Conservation (phyloP, 352 stramenopile species). For the Globisporangium uncinulatum region DNA sequence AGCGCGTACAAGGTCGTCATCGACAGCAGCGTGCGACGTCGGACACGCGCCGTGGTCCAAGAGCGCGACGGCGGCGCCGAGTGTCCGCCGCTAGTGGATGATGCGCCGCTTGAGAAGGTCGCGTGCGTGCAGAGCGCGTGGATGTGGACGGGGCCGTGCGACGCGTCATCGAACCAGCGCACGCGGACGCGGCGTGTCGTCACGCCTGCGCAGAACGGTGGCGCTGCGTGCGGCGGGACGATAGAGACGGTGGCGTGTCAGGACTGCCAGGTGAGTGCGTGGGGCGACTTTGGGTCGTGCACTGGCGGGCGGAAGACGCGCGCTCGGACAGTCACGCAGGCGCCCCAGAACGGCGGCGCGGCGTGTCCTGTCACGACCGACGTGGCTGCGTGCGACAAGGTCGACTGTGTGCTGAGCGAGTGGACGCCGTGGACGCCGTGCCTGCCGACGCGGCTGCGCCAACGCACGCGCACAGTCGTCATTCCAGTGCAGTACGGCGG, state of each 20-base stretch:
- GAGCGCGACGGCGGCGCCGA: constrained; percentile 6
- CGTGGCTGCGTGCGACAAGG: constrained; percentile 30
- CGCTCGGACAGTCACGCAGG: constrained; percentile 36
- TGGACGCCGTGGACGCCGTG: constrained; percentile 44
- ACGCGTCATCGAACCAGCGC: constrained; percentile 17
- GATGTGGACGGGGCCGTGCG: constrained; percentile 21
- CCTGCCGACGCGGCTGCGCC: constrained; percentile 23
- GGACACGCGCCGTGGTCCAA: constrained; percentile 9
- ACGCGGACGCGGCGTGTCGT: constrained; percentile 19
- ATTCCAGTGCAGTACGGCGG: constrained; percentile 41
- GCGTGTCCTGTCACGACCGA: constrained; percentile 39
- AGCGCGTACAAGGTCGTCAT: constrained; percentile 17
- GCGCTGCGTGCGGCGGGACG: background rate
- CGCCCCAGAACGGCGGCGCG: constrained; percentile 38
- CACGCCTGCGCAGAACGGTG: constrained; percentile 17
- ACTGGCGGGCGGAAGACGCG: constrained; percentile 27
- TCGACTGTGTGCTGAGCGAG: constrained; percentile 44
- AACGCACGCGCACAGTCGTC: constrained; percentile 37
- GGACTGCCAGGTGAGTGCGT: constrained; percentile 20
- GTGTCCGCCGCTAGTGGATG: constrained; percentile 15
- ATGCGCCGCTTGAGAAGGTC: constrained; percentile 16
- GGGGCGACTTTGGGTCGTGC: constrained; percentile 12
- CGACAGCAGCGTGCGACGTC: constrained; percentile 11
- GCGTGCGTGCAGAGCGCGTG: constrained; percentile 20
- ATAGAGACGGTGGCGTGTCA: constrained; percentile 7